Evolutionary conservation across 202 grass and related monocot species (phyloP), one percentile per base, ranked within the genome.

Genomic region (Dendrocalamus latiflorus): DNA sequence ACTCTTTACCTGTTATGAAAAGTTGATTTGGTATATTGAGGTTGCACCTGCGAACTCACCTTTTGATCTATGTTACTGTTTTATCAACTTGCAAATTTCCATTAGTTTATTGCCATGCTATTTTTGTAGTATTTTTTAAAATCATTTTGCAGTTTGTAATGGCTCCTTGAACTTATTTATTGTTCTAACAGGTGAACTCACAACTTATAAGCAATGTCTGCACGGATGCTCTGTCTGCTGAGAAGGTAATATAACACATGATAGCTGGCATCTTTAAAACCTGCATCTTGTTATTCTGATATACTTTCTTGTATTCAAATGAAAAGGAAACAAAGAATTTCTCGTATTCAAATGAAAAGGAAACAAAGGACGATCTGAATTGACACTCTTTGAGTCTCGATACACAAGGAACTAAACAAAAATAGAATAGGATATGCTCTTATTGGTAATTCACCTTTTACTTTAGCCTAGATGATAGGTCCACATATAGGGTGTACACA

Each of bases 161-260:
- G 45, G 21, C 50, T 61, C 24, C 58, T 43, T 72, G 22, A 77
- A 81, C 76, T 57, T 82, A 24, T 86, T 39, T 21, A 20, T 84
- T 90, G 20, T 85, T 78, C 72, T 58, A 66, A 75, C 89, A 98
- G 95, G 95, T 98, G 60, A 98, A 98, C 79, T 92, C 95, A 45
- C 95, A 98, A 62, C 89, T 98, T 82, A 98, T 98, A 69, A 95
- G 95, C 83, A 98, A 98, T 79, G 75, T 98, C 26, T 98, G 93
- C 83, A 98, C 87, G 1, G 95, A 98, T 91, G 95, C 95, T 78
- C 85, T 98, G 57, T 98, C 95, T 63, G 95, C 95, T 74, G 95
- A 98, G 85, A 98, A 98, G 95, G 95, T 98, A 93, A 58, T 20
- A 65, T 77, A 71, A 73, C 72, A 45, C 4, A 74, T 78, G 74